Evolutionary conservation across 305 asterid genomes (phyloP).

Genomic region (Lippia alba): DNA sequence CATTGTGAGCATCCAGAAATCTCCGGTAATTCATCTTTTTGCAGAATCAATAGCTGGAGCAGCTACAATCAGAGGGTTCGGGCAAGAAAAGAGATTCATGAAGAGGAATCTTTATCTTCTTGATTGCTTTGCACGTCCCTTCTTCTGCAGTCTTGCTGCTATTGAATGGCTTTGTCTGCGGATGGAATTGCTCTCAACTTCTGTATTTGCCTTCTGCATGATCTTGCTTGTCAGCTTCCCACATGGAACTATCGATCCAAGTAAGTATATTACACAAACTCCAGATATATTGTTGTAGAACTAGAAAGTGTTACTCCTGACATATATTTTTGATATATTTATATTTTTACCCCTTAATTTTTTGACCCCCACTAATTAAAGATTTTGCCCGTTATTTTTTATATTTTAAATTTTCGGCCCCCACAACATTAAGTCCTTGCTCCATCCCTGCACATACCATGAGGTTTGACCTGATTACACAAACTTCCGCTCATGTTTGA

Average conservation of each 20-base stretch:
- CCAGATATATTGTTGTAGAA: not conserved
- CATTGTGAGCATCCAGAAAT: conserved; percentile 98
- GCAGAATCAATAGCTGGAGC: conserved; percentile 98
- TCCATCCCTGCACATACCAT: no score
- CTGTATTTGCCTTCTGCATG: conserved; percentile 97
- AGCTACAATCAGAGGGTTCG: conserved; percentile 95
- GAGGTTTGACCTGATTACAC: no score
- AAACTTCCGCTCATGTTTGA: no score
- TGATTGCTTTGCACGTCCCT: conserved; percentile 98
- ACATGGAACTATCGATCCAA: conserved; percentile 91
- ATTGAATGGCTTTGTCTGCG: conserved; percentile 99
- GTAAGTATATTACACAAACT: conserved; percentile 50
- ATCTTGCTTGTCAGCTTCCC: conserved; percentile 97
- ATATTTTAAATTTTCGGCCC: no score
- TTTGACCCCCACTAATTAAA: no score
- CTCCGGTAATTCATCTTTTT: conserved; percentile 93
- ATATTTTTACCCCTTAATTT: no score
- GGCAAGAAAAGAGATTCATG: conserved; percentile 98
- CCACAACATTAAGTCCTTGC: no score
- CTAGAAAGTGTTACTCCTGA: no score
- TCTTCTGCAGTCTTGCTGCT: conserved; percentile 96
- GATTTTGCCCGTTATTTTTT: no score
- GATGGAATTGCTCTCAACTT: conserved; percentile 96
- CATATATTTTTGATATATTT: no score
- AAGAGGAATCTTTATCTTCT: conserved; percentile 96